Evolutionary conservation across 2,329 filamentous ascomycete genomes (phyloP).

Genomic region (Aspergillus carbonarius): DNA sequence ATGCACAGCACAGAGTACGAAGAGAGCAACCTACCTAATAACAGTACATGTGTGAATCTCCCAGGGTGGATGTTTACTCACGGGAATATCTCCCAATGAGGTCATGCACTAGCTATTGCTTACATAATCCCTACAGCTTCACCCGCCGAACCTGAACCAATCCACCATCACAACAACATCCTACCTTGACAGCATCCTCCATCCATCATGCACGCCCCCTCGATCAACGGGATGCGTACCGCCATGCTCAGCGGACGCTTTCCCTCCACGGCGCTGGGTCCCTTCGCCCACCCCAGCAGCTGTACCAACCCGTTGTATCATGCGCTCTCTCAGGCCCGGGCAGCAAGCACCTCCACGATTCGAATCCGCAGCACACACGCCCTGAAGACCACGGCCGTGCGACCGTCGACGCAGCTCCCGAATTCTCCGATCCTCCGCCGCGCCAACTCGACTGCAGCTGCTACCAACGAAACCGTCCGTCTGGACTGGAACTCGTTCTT

Average conservation of each 20-base stretch:
- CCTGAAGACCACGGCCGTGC: slow-evolving; percentile 14
- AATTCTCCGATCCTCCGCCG: slow-evolving; percentile 18
- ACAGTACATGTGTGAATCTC: too few species aligned
- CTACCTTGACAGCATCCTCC: not conserved
- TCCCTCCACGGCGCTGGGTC: slow-evolving; percentile 22
- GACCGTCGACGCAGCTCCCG: slow-evolving; percentile 12
- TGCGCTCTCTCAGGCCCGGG: slow-evolving; percentile 25
- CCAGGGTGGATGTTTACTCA: too few species aligned
- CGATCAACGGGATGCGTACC: slow-evolving; percentile 33
- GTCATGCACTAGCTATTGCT: slow-evolving; percentile 6
- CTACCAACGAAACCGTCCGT: slow-evolving; percentile 34
- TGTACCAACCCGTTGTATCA: slow-evolving; percentile 19
- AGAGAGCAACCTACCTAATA: too few species aligned
- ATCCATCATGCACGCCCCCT: slow-evolving; percentile 27
- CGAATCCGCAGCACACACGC: slow-evolving; percentile 14
- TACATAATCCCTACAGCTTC: slow-evolving; percentile 22
- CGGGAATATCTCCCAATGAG: not conserved
- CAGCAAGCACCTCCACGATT: slow-evolving; percentile 22
- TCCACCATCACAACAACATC: not conserved
- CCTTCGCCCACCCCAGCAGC: slow-evolving; percentile 23
- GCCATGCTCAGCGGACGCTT: slow-evolving; percentile 31
- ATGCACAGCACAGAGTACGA: too few species aligned
- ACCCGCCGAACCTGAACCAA: slow-evolving; percentile 4
- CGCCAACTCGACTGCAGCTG: slow-evolving; percentile 29
- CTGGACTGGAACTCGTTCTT: slow-evolving; percentile 94